Evolutionary conservation across 768 basidiomycete species (phyloP), one percentile per base, ranked within the genome.

Genomic region (Boletus coccyginus): DNA sequence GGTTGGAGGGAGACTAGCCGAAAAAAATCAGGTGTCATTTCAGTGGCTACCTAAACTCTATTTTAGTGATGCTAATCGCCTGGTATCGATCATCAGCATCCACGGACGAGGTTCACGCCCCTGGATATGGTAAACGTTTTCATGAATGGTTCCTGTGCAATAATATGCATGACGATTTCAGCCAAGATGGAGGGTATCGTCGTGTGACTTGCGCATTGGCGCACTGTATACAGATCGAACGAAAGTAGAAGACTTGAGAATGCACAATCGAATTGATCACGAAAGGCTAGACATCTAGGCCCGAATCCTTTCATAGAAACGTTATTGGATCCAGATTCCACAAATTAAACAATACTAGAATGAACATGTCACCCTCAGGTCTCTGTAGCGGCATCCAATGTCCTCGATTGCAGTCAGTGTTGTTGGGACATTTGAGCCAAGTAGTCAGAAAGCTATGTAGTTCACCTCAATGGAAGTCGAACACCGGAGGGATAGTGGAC

Each of bases 361-460:
- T 19, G 29, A 46, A 50, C 52, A 51, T 29, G 32, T 49, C 48
- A 32, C 45, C 42, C 52, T 52, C 53, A 13, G 13, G 45, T 50
- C 42, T 52, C 45, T 24, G 14, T 45, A 50, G 35, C 21, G 29
- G 14, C 43, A 43, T 46, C 36, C 41, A 50, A 39, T 13, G 14
- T 46, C 17, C 24, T 44, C 29, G 8, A 47, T 6, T 27, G 14
- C 11, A 36, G 11, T 75, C 61, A 75, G 46, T 71, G 76, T 52
- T 72, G 76, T 51, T 77, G 75, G 29, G 83, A 85, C 79, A 88
- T 87, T 62, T 85, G 81, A 9, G 87, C 86, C 46, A 88, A 71
- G 63, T 89, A 89, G 65, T 85, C 84, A 24, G 84, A 84, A 33
- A 86, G 75, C 82, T 83, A 54, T 29, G n/a, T 56, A 13, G 14